phyloP scores from a whole-genome alignment of 2,329 filamentous ascomycete species.

The Sclerotinia trifoliorum region DNA sequence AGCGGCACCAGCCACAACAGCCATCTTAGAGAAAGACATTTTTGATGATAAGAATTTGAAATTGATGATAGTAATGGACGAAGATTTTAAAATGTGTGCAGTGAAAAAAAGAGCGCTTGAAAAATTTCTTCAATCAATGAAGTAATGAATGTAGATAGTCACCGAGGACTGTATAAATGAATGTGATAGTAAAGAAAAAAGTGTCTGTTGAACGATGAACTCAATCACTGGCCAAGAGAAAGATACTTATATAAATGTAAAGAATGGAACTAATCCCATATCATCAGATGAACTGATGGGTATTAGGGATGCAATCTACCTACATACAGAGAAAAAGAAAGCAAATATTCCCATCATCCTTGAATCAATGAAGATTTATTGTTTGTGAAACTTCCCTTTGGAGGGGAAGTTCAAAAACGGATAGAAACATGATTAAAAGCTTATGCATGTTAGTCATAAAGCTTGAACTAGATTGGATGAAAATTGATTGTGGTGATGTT shows the following conservation, averaged over 20 bases:
- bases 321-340: not conserved
- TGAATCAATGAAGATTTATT: not conserved
- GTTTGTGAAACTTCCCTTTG: not conserved
- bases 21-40: slow-evolving; percentile 23
- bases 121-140: slow-evolving; percentile 21
- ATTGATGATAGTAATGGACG: not conserved
- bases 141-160: slow-evolving; percentile 20
- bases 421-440: not conserved
- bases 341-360: not conserved
- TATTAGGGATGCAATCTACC: not conserved
- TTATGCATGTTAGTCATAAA: slow-evolving; percentile 9
- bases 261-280: not conserved
- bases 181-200: slow-evolving; percentile 22
- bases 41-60: slow-evolving; percentile 1
- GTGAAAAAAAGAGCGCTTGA: slow-evolving; percentile 8
- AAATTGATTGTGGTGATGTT: not conserved
- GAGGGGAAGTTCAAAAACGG: not conserved
- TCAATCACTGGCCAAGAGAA: not conserved
- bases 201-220: slow-evolving; percentile 14
- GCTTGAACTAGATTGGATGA: not conserved
- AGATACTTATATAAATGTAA: slow-evolving; percentile 17
- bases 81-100: not conserved
- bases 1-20: slow-evolving; percentile 18
- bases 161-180: slow-evolving; percentile 21
- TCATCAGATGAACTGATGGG: slow-evolving; percentile 8